Evolutionary conservation across 2,329 filamentous ascomycete species (phyloP), one percentile per base, ranked within the genome.

Genomic region (Alternaria alternata): DNA sequence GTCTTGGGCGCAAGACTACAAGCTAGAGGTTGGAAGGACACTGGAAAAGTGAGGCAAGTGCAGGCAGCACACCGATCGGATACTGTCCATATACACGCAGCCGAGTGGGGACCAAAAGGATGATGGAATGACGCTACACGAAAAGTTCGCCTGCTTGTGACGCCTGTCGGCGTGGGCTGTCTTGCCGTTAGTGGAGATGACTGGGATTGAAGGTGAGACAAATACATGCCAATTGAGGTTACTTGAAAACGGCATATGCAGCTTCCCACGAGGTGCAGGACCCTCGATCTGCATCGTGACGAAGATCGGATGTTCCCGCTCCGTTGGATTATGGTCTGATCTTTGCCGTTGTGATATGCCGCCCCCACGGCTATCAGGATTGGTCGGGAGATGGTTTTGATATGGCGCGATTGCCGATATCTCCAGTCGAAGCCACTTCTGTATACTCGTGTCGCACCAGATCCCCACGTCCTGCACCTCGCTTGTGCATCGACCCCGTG

Each of bases 201-300:
- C 14, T 16, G 22, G 39, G 32, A 9, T 11, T 16, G 39, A 20
- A 32, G 53, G 5, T 28, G 46, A 42, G 32, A 41, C 39, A 39
- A 22, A 24, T 44, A 18, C 30, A 59, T 41, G n/a, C 22, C n/a
- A 32, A 53, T 26, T 54, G 28, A n/a, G 39, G 22, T n/a, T 43
- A 51, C 46, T 38, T 39, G 4, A 14, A 26, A 51, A 51, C 18
- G 38, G 44, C 34, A 32, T 12, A 48, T 18, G 30, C 46, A 28
- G 16, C 30, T 34, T 48, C 12, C 22, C 56, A 54, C 56, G 18
- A 34, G 16, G 38, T 53, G 52, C 46, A 60, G 57, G 46, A 41
- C 38, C 32, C 39, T 28, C 34, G 22, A 26, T 51, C 28, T 49
- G 18, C 26, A 26, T 9, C 30, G 51, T 18, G 30, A 22, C 38